Evolutionary conservation across 2,329 filamentous ascomycete genomes (phyloP).

Genomic region (Colletotrichum tropicicola): DNA sequence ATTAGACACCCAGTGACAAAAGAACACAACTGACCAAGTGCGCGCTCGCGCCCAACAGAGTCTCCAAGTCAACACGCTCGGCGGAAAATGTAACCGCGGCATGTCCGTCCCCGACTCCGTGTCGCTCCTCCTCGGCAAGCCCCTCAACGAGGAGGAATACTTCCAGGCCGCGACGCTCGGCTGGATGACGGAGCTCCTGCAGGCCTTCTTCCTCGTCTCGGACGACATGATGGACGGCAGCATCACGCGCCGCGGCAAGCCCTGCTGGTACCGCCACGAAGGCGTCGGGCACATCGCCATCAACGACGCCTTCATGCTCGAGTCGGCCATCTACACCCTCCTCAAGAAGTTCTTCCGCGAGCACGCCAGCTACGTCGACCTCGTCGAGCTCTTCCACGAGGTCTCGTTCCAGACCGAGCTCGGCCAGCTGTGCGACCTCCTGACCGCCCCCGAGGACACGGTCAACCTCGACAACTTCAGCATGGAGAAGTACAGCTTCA

Average conservation of each 20-base stretch:
- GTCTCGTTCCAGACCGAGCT: constrained; percentile 93
- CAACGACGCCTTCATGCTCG: constrained; percentile 98
- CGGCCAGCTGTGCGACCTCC: constrained; percentile 91
- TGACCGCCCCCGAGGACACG: constrained; percentile 93
- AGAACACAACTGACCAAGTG: background rate
- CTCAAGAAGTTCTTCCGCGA: constrained; percentile 93
- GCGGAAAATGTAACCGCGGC: constrained; percentile 98
- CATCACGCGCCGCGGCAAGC: constrained; percentile 91
- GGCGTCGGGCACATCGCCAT: constrained; percentile 96
- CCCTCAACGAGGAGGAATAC: constrained; percentile 84
- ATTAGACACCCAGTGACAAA: background rate
- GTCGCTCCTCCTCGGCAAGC: constrained; percentile 76
- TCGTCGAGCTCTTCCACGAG: constrained; percentile 97
- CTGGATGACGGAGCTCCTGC: constrained; percentile 97
- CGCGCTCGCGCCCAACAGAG: constrained; percentile 65
- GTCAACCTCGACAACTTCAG: constrained; percentile 96
- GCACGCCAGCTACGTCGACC: constrained; percentile 88
- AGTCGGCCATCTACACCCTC: constrained; percentile 87
- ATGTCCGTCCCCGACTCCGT: constrained; percentile 96
- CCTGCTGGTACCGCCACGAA: constrained; percentile 95
- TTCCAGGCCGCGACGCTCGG: constrained; percentile 88
- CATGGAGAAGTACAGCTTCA: constrained; percentile 95
- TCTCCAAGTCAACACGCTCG: constrained; percentile 85
- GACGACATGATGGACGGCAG: constrained; percentile 99
- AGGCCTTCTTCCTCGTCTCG: constrained; percentile 98